Evolutionary conservation across 345 rosid species (phyloP).

Genomic region (Arabidopsis thaliana): DNA sequence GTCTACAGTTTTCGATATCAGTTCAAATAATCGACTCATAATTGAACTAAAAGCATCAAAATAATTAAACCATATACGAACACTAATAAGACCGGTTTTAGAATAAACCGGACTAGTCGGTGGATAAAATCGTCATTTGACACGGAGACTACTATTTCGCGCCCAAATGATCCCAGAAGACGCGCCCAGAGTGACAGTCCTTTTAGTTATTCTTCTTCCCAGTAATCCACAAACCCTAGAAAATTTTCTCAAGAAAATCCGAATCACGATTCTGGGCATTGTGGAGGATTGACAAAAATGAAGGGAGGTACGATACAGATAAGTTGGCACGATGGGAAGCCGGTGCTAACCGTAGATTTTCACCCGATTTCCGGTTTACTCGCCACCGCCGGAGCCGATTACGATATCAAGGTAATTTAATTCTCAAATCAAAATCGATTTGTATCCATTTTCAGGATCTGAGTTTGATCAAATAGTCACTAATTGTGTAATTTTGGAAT

Average conservation of each 20-base stretch:
- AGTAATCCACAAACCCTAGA: constrained; percentile 29
- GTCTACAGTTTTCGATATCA: constrained; percentile 28
- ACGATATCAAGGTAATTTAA: constrained; percentile 73
- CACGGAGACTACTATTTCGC: constrained; percentile 18
- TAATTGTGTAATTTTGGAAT: neutral
- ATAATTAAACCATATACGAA: too few species aligned
- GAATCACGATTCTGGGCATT: constrained; percentile 22
- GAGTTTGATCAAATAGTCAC: neutral
- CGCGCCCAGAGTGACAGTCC: constrained; percentile 42
- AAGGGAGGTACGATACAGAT: constrained; percentile 96
- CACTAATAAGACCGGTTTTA: neutral
- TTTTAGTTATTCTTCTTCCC: constrained; percentile 1
- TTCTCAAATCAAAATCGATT: neutral
- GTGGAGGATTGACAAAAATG: constrained; percentile 45
- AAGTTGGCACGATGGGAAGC: constrained; percentile 88
- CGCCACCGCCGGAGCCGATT: constrained; percentile 98
- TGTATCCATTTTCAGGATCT: neutral
- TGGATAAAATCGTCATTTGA: constrained; percentile 29
- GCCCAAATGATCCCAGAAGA: constrained; percentile 28
- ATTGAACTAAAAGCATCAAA: neutral
- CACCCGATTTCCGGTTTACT: constrained; percentile 82
- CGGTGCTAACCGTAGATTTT: constrained; percentile 88
- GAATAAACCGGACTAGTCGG: constrained; percentile 21
- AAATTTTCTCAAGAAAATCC: constrained; percentile 30
- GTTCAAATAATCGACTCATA: neutral